Evolutionary conservation across 148 eudicot genomes (phyloP), one percentile per base, ranked within the genome.

Genomic region (Silene latifolia): DNA sequence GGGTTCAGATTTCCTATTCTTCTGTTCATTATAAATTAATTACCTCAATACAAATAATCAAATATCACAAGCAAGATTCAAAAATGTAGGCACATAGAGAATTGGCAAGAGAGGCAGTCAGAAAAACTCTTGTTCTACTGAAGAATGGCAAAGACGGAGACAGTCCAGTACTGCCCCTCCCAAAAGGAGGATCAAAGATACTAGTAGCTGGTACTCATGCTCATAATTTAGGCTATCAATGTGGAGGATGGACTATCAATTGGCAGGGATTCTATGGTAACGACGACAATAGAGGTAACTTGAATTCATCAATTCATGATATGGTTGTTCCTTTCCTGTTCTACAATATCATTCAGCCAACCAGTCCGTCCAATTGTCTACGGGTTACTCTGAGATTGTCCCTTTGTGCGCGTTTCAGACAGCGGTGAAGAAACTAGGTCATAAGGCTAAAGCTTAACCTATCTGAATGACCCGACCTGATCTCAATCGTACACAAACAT

Each of bases 131-230:
- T 24, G 84, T 81, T 57, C 63, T 81, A 47, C 78, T 81, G 71
- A 81, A 81, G 75, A 81, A 81, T 69, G 80, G 84, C 1, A 77
- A 81, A 81, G 80, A 77, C 54, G 81, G 78, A 54, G 78, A 81
- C 8, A 17, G 7, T 7, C 81, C 81, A 25, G 0, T 81, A 46
- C 61, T 81, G 7, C 84, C 84, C 27, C 72, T 81, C 9, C 80
- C 78, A 1, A 77, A 81, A 77, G 48, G 25, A 39, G n/a, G 72
- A 19, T 56, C 80, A 15, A 81, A 70, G 71, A 73, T 81, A 77
- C 78, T 81, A 62, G 81, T 81, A 25, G 74, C 84, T 54, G 84
- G 84, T 21, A 74, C 81, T 19, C 84, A 81, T 77, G 84, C 84
- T 77, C 78, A 81, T 42, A 77, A 81, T 63, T 54, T 81, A 69